These are phyloP conservation scores for Eremochloa ophiuroides DNA, from an alignment of 176 grass and related monocot species.

Conservation along the genomic window DNA sequence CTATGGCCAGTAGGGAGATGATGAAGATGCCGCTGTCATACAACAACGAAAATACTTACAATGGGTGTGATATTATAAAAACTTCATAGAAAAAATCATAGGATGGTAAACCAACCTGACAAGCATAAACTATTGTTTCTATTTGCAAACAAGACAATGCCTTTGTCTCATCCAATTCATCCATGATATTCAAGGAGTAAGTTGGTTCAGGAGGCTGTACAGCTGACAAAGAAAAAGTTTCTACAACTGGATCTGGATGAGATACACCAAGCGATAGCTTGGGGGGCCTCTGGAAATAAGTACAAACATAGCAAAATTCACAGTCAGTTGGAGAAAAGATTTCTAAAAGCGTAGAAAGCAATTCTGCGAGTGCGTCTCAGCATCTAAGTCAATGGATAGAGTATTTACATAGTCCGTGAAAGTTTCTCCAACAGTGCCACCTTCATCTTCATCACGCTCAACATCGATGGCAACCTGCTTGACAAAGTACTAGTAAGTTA, in stretches of 20 bases:
- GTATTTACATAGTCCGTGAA: constrained; percentile 92
- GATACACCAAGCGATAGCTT: constrained; percentile 70
- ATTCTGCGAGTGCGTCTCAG: neutral
- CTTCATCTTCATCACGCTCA: constrained; percentile 98
- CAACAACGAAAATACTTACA: constrained; percentile 35
- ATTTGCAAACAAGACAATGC: constrained; percentile 94
- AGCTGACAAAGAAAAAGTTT: constrained; percentile 96
- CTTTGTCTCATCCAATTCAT: constrained; percentile 71
- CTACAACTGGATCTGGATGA: constrained; percentile 97
- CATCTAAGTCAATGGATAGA: constrained; percentile 15
- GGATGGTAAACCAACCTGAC: constrained; percentile 71
- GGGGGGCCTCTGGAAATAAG: constrained; percentile 70
- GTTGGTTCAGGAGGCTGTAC: constrained; percentile 96
- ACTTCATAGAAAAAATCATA: neutral
- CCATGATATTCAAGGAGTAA: constrained; percentile 76
- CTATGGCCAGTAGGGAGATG: constrained; percentile 87
- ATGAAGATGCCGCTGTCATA: constrained; percentile 77
- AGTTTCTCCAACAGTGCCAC: constrained; percentile 82
- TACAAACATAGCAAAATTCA: constrained; percentile 20
- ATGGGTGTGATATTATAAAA: constrained; percentile 7
- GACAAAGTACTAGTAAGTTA: constrained; percentile 24
- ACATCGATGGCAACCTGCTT: constrained; percentile 88
- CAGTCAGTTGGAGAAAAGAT: constrained; percentile 17
- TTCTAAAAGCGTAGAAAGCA: constrained; percentile 13
- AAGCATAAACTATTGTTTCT: constrained; percentile 96